These are phyloP conservation scores for Coemansia sp. DNA, from an alignment of 192 early-diverging fungal species.

Conservation along the genomic window DNA sequence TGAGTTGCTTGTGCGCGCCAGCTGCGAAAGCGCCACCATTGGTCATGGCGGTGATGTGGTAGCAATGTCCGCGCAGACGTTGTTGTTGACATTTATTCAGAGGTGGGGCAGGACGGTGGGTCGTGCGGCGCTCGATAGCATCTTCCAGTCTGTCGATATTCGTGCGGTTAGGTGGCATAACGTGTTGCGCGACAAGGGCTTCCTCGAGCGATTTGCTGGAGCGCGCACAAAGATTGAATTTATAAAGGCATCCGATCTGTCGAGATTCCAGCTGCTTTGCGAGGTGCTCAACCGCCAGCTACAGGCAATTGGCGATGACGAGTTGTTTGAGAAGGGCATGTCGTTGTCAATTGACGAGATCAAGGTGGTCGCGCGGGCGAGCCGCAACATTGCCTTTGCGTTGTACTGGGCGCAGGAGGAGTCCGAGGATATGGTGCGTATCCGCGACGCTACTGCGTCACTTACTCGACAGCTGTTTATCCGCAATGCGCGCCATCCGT, in stretches of 20 bases:
- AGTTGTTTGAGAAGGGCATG: slow-evolving; percentile 68
- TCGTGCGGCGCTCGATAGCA: slow-evolving; percentile 41
- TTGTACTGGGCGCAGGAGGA: slow-evolving; percentile 65
- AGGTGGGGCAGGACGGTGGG: slow-evolving; percentile 43
- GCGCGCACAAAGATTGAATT: slow-evolving; percentile 18
- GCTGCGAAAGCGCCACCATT: slow-evolving; percentile 16
- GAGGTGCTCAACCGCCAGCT: slow-evolving; percentile 76
- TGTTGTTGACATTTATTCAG: slow-evolving; percentile 46
- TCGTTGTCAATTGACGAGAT: slow-evolving; percentile 33
- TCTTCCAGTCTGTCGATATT: slow-evolving; percentile 48
- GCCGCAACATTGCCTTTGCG: slow-evolving; percentile 72
- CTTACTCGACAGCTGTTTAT: slow-evolving; percentile 71
- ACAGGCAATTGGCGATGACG: slow-evolving; percentile 83
- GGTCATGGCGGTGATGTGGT: neutral
- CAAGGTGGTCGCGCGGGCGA: slow-evolving; percentile 29
- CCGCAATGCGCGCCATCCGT: slow-evolving; percentile 42
- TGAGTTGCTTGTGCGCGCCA: slow-evolving; percentile 34
- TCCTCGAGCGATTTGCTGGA: slow-evolving; percentile 37
- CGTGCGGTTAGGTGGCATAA: slow-evolving; percentile 40
- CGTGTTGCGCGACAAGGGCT: slow-evolving; percentile 25
- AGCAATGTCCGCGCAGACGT: slow-evolving; percentile 25
- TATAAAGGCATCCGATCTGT: slow-evolving; percentile 29
- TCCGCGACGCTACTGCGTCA: slow-evolving; percentile 65
- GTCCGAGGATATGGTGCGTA: slow-evolving; percentile 53
- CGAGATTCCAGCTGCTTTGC: slow-evolving; percentile 64